phyloP scores from a whole-genome alignment of 2,329 filamentous ascomycete species.

The Dichotomopilus funicola region DNA sequence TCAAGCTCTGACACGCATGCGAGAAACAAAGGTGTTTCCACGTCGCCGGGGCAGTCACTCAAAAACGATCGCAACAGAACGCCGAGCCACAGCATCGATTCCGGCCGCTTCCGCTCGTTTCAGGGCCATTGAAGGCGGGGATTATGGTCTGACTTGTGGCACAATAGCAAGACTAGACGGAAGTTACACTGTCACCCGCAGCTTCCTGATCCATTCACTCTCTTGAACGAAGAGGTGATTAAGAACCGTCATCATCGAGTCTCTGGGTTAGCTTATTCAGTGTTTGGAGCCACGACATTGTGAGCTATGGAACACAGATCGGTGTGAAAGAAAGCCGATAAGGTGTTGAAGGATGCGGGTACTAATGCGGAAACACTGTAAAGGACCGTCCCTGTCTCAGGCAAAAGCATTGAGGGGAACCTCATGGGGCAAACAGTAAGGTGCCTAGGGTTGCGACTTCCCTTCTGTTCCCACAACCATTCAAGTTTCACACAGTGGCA shows the following conservation, averaged over 20 bases:
- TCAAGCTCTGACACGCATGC: neutral
- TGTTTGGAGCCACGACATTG: neutral
- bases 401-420: too few species aligned
- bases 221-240: neutral
- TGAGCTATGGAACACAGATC: neutral
- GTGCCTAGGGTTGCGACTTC: too few species aligned
- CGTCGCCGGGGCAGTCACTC: neutral
- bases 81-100: neutral
- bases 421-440: too few species aligned
- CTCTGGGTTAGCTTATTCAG: neutral
- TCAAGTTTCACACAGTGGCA: too few species aligned
- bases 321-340: too few species aligned
- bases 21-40: neutral
- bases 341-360: too few species aligned
- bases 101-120: neutral
- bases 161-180: neutral
- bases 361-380: too few species aligned
- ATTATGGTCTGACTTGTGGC: conserved; percentile 9
- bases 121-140: neutral
- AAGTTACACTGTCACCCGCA: neutral
- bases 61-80: neutral
- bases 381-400: too few species aligned
- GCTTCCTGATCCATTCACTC: conserved; percentile 4
- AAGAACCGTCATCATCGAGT: neutral
- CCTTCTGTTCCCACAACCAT: too few species aligned